Base-by-base conservation (phyloP, 176 grass and related monocot species). In the Triticum urartu region DNA sequence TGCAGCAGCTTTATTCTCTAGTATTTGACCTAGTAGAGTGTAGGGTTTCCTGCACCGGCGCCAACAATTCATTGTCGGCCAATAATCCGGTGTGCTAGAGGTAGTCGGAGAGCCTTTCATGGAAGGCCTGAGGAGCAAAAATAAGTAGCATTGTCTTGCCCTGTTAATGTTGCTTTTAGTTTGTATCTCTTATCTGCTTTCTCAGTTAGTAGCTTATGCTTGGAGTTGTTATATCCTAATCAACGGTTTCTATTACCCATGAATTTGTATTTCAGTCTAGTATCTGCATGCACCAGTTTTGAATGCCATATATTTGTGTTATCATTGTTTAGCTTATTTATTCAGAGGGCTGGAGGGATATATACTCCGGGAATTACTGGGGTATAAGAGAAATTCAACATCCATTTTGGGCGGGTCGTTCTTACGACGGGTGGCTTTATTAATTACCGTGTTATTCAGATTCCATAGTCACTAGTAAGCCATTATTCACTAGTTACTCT, bases 31-130 rank as follows among this genome's bases (percentile, higher is more conserved):
- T 88, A 85, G 56, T 75, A 65, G 63, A 59, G 32, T 77, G 42
- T 85, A 88, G 90, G 61, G 52, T 77, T 84, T 72, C 78, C 81
- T 81, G 40, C 70, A 45, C 50, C 13, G 62, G 63, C 10, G 47
- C 77, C 52, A 43, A 25, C 39, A 20, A 59, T 38, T 18, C 68
- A 52, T 22, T 22, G 40, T 81, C 18, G 33, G 81, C 65, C 40
- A 91, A 85, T 88, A 91, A 72, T 81, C 45, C 11, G 40, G 78
- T 85, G 74, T 56, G 54, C 78, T 81, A 81, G 83, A 39, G 47
- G 45, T 84, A 56, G 79, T 58, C 64, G n/a, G 25, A 80, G 72
- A 66, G 39, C 34, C 80, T 79, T 59, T 20, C 35, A 39, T 69
- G 20, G 36, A 75, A 85, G 47, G 84, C 82, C 24, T 72, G 48